A percentile compares a stretch with the other conserved stretches of the same genome.
Conservation (phyloP, 352 stramenopile genomes). For the Phytophthora rubi region DNA sequence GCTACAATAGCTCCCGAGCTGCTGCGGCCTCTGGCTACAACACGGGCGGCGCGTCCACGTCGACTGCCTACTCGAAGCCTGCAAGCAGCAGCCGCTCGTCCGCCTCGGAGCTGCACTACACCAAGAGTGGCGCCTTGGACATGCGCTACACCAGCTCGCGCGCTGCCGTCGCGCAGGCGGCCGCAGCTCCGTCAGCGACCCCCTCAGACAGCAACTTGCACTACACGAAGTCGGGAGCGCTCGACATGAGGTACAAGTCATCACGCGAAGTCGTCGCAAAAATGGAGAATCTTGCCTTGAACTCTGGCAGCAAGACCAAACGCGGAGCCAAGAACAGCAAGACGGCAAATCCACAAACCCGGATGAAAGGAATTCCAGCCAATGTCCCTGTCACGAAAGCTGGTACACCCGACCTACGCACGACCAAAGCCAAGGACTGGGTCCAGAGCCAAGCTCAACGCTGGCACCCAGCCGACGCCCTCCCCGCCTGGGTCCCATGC, state of each 20-base stretch:
- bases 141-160: background rate
- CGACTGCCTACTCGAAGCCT: too few species aligned
- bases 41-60: conserved; percentile 11
- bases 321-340: background rate
- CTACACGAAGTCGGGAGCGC: conserved; percentile 27
- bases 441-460: conserved; percentile 26
- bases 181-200: background rate
- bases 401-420: conserved; percentile 33
- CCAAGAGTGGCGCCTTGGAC: background rate
- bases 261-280: conserved; percentile 27
- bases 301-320: conserved; percentile 8
- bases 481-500: conserved; percentile 75
- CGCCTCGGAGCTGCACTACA: conserved; percentile 1
- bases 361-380: conserved; percentile 12
- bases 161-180: background rate
- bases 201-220: conserved; percentile 9
- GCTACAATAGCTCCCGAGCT: conserved; percentile 28
- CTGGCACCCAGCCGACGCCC: conserved; percentile 45
- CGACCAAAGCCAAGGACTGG: conserved; percentile 7
- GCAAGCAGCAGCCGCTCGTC: background rate
- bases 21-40: background rate
- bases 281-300: conserved; percentile 29
- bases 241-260: conserved; percentile 41
- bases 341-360: conserved; percentile 3
- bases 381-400: conserved; percentile 34